Evolutionary conservation across 2,329 filamentous ascomycete species (phyloP), one percentile per base, ranked within the genome.

Genomic region (Fusarium subglutinans): DNA sequence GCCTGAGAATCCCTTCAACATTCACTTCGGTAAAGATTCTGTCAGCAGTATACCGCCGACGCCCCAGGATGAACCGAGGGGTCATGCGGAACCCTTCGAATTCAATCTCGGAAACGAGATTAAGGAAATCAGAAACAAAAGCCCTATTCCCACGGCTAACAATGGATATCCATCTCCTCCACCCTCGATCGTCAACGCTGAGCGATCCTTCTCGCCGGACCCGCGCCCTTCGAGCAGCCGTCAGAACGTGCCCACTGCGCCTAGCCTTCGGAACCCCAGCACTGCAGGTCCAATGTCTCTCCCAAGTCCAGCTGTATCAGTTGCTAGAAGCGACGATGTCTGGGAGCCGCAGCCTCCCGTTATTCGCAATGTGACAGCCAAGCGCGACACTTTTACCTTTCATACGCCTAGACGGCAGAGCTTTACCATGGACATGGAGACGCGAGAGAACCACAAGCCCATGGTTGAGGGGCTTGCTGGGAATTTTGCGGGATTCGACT

Each of bases 331-430:
- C 64, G 84, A 87, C 48, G 84, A 85, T n/a, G 73, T 74, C 3
- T 76, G 77, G 65, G 81, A 78, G 65, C 78, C 35, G 72, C 86
- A 78, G 65, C 78, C 38, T 73, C 86, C 87, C 3, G 79, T 87
- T 9, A 85, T 89, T 44, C 84, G 83, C 40, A 85, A 85, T 48
- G 85, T 88, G 2, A 73, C 77, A n/a, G 86, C 87, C 8, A 87
- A 85, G 76, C 85, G 87, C 38, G 87, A 90, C 48, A 88, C 87
- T 3, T 74, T 87, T 20, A 85, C 85, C 1, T 84, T 87, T 26
- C 83, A 83, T 69, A 82, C 83, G 1, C 82, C 86, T 5, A 82
- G 84, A 26, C 82, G 85, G 41, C 82, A 83, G 51, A 90, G 88
- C 73, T 81, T 89, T 61, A 84, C 85, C 8, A 86, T 86, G 81